These are phyloP conservation scores for Liriodendron chinense DNA, from an alignment of 164 flowering plant species.

Conservation along the genomic window DNA sequence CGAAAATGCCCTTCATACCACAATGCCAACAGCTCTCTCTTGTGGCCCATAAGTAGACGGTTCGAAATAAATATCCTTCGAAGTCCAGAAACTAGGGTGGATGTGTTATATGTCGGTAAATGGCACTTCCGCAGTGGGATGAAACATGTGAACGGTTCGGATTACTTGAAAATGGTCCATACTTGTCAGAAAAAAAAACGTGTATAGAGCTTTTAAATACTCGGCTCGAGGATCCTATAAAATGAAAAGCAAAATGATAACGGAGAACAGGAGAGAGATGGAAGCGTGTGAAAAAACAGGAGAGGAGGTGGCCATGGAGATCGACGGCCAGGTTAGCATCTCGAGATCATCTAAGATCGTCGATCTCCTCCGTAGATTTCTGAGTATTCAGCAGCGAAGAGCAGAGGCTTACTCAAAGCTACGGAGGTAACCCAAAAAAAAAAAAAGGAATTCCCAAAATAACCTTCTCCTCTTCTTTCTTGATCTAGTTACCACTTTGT, in stretches of 20 bases:
- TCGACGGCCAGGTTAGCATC: slow-evolving; percentile 3
- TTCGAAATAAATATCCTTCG: too few species aligned
- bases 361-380: slow-evolving; percentile 41
- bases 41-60: too few species aligned
- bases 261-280: neutral
- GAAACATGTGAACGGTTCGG: neutral
- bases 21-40: too few species aligned
- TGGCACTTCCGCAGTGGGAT: too few species aligned
- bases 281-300: neutral
- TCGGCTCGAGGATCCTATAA: too few species aligned
- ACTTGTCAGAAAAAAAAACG: neutral
- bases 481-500: neutral
- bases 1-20: too few species aligned
- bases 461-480: neutral
- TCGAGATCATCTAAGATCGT: slow-evolving; percentile 24
- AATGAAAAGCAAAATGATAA: neutral
- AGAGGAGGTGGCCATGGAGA: slow-evolving; percentile 20
- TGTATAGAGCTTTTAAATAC: too few species aligned
- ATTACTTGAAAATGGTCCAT: neutral
- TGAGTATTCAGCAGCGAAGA: slow-evolving; percentile 49
- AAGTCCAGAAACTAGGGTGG: too few species aligned
- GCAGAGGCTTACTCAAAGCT: slow-evolving; percentile 51
- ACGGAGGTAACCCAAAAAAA: slow-evolving; percentile 28
- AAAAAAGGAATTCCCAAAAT: neutral
- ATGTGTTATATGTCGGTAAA: too few species aligned